Evolutionary conservation across 257 asterid genomes (phyloP).

Genomic region (Lycium ferocissimum): DNA sequence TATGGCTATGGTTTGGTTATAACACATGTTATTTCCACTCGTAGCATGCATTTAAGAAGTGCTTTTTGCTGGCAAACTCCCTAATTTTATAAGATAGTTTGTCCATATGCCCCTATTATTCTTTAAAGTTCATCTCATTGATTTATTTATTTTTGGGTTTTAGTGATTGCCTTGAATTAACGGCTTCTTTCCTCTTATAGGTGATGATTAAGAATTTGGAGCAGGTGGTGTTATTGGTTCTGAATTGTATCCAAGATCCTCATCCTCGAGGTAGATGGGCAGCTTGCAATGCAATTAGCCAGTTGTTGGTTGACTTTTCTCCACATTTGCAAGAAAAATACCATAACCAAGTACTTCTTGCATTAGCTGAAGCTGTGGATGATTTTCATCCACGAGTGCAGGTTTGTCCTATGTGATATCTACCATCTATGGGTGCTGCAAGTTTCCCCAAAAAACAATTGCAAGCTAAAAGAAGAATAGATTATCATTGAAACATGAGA

Average conservation of each 20-base stretch:
- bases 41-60: neutral
- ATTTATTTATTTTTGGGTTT: no score
- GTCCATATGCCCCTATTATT: neutral
- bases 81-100: neutral
- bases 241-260: slow-evolving; percentile 43
- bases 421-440: neutral
- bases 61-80: neutral
- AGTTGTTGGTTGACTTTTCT: neutral
- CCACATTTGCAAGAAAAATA: neutral
- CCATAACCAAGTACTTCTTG: neutral
- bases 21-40: neutral
- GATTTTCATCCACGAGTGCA: neutral
- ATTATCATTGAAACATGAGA: no score
- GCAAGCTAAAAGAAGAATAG: neutral
- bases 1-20: no score
- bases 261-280: slow-evolving; percentile 87
- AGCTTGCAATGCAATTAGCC: neutral
- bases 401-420: neutral
- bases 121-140: no score
- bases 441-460: neutral
- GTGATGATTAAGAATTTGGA: no score
- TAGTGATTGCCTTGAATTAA: slow-evolving; percentile 62
- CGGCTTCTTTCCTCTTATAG: no score
- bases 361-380: neutral
- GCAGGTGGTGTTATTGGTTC: no score